phyloP scores from a whole-genome alignment of 257 asterid genomes.

The Gentiana straminea region DNA sequence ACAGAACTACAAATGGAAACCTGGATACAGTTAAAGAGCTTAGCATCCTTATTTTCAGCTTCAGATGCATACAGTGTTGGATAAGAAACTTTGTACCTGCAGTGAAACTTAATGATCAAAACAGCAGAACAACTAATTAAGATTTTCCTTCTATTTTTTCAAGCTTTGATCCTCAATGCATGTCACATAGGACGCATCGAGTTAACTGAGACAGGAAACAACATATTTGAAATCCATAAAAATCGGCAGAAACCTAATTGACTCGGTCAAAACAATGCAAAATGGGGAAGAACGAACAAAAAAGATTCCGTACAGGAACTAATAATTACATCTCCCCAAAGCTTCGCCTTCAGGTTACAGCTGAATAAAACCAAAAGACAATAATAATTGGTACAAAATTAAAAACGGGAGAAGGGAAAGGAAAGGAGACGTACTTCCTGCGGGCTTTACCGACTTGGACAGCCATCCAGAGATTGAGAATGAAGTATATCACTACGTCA shows the following conservation, averaged over 20 bases:
- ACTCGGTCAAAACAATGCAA: too few species aligned
- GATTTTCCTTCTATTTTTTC: too few species aligned
- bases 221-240: too few species aligned
- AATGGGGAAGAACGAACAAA: background rate
- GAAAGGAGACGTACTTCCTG: slow-evolving; percentile 29
- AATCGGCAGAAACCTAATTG: too few species aligned
- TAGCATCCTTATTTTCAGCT: slow-evolving; percentile 85
- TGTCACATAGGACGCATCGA: too few species aligned
- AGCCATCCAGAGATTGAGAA: slow-evolving; percentile 76
- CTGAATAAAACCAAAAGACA: background rate
- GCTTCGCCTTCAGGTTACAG: background rate
- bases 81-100: slow-evolving; percentile 69
- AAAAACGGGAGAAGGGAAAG: background rate
- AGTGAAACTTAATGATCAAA: background rate
- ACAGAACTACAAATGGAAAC: slow-evolving; percentile 18
- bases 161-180: too few species aligned
- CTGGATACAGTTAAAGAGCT: slow-evolving; percentile 86
- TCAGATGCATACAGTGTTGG: slow-evolving; percentile 75
- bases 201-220: too few species aligned
- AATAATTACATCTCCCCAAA: background rate
- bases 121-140: too few species aligned
- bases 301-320: background rate
- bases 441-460: slow-evolving; percentile 70
- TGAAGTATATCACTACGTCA: slow-evolving; percentile 44
- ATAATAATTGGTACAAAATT: background rate